Evolutionary conservation across 208 protist species (phyloP).

Genomic region (Crithidia brevicula): DNA sequence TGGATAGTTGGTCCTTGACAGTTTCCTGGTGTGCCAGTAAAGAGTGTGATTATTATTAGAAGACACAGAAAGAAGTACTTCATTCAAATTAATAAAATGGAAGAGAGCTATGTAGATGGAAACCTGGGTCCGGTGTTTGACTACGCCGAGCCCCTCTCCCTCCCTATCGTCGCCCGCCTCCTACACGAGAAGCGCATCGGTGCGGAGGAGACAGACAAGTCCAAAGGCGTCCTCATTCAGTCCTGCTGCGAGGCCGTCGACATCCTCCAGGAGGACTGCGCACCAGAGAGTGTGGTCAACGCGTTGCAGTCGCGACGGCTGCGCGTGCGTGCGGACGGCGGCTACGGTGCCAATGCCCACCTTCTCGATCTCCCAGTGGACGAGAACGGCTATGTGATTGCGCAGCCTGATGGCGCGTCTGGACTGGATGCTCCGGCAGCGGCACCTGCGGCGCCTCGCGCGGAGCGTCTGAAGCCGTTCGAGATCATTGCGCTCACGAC

Average conservation of each 20-base stretch:
- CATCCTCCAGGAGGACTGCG: slow-evolving; percentile 71
- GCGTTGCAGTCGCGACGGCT: slow-evolving; percentile 39
- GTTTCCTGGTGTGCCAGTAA: too few relatives aligned
- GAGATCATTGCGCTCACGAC: slow-evolving; percentile 81
- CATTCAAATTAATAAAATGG: too few relatives aligned
- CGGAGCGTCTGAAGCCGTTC: slow-evolving; percentile 66
- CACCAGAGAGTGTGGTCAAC: slow-evolving; percentile 27
- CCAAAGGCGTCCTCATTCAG: slow-evolving; percentile 42
- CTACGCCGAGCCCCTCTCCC: slow-evolving; percentile 70
- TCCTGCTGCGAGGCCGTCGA: slow-evolving; percentile 61
- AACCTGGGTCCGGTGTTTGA: slow-evolving; percentile 76
- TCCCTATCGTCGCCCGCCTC: slow-evolving; percentile 65
- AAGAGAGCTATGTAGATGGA: slow-evolving; percentile 81
- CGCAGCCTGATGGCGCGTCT: slow-evolving; percentile 9
- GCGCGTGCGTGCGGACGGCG: slow-evolving; percentile 35
- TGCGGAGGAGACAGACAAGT: slow-evolving; percentile 31
- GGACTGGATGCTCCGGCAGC: slow-evolving; percentile 4
- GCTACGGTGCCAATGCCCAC: slow-evolving; percentile 43
- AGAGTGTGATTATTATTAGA: too few relatives aligned
- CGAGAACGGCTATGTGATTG: slow-evolving; percentile 39
- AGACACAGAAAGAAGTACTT: background rate
- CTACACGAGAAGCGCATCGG: slow-evolving; percentile 49
- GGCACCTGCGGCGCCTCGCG: slow-evolving; percentile 3
- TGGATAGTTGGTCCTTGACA: too few relatives aligned
- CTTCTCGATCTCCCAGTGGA: slow-evolving; percentile 36